A percentile compares a stretch with the other conserved stretches of the same genome.
phyloP scores from a whole-genome alignment of 192 early-diverging fungal species.

The Podila clonocystis region DNA sequence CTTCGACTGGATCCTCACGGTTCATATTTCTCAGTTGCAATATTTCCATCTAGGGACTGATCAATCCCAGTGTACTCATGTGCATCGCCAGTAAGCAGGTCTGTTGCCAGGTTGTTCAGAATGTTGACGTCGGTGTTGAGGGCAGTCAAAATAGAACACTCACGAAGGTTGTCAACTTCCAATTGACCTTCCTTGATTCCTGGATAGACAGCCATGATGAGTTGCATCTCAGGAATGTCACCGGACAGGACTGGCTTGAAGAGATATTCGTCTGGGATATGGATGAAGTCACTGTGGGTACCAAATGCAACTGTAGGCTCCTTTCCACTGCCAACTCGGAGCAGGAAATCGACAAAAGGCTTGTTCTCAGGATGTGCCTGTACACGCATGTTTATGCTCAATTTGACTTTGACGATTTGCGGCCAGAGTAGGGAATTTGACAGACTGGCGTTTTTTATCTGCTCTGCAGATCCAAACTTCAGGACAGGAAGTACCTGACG shows the following conservation, averaged over 20 bases:
- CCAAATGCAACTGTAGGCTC: conserved; percentile 5
- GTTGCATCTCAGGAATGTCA: neutral
- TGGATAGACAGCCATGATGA: neutral
- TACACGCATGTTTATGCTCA: neutral
- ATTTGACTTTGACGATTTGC: neutral
- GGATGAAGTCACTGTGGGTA: conserved; percentile 6
- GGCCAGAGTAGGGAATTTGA: neutral
- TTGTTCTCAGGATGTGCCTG: neutral
- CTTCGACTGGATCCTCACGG: neutral
- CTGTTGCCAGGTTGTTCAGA: neutral
- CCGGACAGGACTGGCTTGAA: neutral
- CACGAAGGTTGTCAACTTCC: neutral
- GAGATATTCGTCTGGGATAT: conserved; percentile 3
- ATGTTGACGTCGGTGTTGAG: conserved; percentile 1
- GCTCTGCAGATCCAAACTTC: no score
- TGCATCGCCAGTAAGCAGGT: neutral
- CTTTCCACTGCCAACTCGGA: neutral
- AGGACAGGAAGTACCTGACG: no score
- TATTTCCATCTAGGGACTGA: neutral
- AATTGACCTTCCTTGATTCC: neutral
- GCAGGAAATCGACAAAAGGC: neutral
- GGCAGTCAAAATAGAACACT: neutral
- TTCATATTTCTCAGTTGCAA: neutral
- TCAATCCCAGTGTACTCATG: neutral
- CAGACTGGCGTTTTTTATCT: no score